Evolutionary conservation across 2,329 filamentous ascomycete genomes (phyloP), one percentile per base, ranked within the genome.

Genomic region (Nigrograna mackinnonii): DNA sequence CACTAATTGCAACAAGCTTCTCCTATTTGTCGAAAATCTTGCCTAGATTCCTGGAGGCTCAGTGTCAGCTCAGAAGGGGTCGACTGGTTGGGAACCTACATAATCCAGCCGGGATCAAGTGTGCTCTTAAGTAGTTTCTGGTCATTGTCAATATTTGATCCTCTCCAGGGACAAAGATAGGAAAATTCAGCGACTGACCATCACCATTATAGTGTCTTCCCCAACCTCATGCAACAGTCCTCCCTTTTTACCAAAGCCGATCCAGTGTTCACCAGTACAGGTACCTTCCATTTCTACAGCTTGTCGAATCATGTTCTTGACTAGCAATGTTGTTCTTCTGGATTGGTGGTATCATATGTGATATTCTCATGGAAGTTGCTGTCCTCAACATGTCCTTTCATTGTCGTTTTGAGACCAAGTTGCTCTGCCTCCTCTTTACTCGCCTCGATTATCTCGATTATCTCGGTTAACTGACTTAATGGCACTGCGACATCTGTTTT

Each of bases 211-310:
- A 28, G 24, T 28, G 14, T 28, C 24, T 12, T 14, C 24, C 11
- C 89, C 88, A 20, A 94, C 76, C 70, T 94, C 89, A 54, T 91
- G 85, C 6, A 80, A 77, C 36, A 94, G 75, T 61, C 91, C 89
- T 63, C 91, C 89, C 54, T 88, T 78, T 80, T 92, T 89, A 50
- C 91, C 86, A 36, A 92, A 68, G 6, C 89, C 89, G 33, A 94
- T 84, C 7, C 89, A 89, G 68, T 94, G 89, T 70, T 94, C 89
- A 24, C 89, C 89, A 18, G 89, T 91, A 1, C 91, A 86, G 0
- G 89, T 94, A 1, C 89, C 89, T 65, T 94, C 89, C 73, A 90
- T 78, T 67, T 88, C 86, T 31, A 94, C 80, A 0, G 89, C 89
- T 14, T 14, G 11, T 14, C 14, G 11, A 11, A 28, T 14, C 43